Percentiles rank a stretch among this genome's conserved stretches.
These are phyloP conservation scores for Clonostachys rhizophaga DNA, from an alignment of 2,329 filamentous ascomycete genomes.

Conservation along the genomic window DNA sequence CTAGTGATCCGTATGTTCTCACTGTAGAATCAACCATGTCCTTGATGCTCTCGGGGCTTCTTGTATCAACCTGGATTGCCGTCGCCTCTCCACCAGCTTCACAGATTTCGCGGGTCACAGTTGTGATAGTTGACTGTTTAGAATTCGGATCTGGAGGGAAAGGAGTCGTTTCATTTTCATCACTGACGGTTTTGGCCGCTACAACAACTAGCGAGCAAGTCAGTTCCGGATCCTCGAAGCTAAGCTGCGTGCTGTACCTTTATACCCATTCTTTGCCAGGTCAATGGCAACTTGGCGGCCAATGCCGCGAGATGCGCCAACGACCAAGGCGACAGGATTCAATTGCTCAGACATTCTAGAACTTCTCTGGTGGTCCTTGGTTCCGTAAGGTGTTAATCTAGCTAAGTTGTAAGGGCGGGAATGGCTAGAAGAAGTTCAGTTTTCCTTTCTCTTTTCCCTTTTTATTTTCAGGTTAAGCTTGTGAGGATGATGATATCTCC, in stretches of 20 bases:
- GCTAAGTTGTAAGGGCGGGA: not conserved
- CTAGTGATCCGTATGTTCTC: slow-evolving; percentile 56
- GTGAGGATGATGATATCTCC: not conserved
- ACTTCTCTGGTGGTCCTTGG: not conserved
- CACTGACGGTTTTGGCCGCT: slow-evolving; percentile 69
- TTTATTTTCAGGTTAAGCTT: not conserved
- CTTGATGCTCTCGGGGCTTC: slow-evolving; percentile 57
- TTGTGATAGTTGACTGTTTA: slow-evolving; percentile 69
- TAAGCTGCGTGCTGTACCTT: slow-evolving; percentile 40
- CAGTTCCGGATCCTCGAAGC: not conserved
- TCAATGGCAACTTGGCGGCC: slow-evolving; percentile 77
- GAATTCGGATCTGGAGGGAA: slow-evolving; percentile 79
- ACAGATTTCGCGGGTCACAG: slow-evolving; percentile 70
- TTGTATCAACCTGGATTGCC: slow-evolving; percentile 66
- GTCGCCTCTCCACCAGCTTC: slow-evolving; percentile 59
- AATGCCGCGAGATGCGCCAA: slow-evolving; percentile 76
- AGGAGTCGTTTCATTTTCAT: slow-evolving; percentile 47
- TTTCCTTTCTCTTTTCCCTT: not conserved
- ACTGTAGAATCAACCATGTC: slow-evolving; percentile 55
- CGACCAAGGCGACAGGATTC: slow-evolving; percentile 60
- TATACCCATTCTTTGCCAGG: slow-evolving; percentile 65
- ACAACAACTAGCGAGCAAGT: slow-evolving; percentile 58
- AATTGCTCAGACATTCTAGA: not conserved
- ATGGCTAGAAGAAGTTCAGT: not conserved
- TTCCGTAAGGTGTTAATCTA: not conserved